phyloP scores from a whole-genome alignment of 2,329 filamentous ascomycete species.

The Byssothecium circinans region DNA sequence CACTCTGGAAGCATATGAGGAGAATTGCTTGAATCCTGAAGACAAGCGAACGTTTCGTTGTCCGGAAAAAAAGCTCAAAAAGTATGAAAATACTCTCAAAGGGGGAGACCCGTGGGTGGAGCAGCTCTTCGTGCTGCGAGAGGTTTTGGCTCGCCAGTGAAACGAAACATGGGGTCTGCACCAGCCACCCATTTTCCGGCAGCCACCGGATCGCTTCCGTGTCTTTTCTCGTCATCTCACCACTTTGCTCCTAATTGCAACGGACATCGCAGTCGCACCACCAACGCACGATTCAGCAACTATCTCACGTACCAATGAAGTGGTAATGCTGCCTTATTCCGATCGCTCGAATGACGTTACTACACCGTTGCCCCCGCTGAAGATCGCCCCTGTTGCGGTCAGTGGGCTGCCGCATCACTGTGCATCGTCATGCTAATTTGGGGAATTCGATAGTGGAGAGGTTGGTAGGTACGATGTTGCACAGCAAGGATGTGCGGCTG shows the following conservation, averaged over 20 bases:
- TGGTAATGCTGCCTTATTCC: not conserved
- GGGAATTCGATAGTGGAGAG: not conserved
- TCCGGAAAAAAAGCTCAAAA: no score
- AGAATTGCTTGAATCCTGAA: no score
- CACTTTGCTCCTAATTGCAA: not conserved
- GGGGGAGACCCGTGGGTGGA: no score
- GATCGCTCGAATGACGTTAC: not conserved
- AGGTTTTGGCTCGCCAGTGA: no score
- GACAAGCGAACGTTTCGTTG: no score
- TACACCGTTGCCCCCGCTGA: not conserved
- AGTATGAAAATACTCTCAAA: no score
- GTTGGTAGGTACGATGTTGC: not conserved
- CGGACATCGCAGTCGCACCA: not conserved
- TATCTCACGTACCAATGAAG: not conserved
- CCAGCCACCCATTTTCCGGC: no score
- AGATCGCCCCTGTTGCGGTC: slow-evolving; percentile 1
- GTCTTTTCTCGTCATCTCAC: no score
- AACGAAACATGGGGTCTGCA: no score
- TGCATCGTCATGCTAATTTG: not conserved
- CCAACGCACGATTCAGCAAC: not conserved
- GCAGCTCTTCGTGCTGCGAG: no score
- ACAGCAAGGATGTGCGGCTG: not conserved
- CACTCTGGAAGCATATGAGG: no score
- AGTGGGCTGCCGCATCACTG: not conserved
- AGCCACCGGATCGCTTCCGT: no score